Base-by-base conservation (phyloP, 1,284 basidiomycete species). In the Trametes polyzona region DNA sequence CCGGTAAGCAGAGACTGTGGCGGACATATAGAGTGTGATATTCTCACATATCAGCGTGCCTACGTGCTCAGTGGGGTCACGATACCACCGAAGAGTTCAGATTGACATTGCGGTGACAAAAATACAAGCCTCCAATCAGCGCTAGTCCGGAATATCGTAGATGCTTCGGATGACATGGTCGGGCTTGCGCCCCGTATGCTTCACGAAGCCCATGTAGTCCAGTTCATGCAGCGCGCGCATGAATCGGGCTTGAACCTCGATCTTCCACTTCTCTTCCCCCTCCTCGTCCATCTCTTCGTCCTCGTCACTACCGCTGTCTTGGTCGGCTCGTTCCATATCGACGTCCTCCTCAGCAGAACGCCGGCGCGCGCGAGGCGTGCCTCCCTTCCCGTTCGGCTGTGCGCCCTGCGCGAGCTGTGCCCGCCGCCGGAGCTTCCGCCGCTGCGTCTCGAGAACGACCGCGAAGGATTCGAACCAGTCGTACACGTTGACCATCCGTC, bases 381-480 rank as follows among this genome's bases (percentile, higher is more conserved):
- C 30, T 16, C 21, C 16, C 52, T 23, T 50, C 27, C 44, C 48
- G 37, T 36, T 48, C 23, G 27, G 10, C 10, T 21, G 35, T 19
- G 35, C 19, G 9, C 21, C 33, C 23, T 17, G 17, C 4, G 26
- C 32, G 19, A 12, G 16, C 33, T 27, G 47, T n/a, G 44, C 47
- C 33, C 41, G 39, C n/a, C 47, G 35, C 21, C 44, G 61, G 6
- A 65, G 59, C n/a, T 66, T 65, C 37, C 57, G 53, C n/a, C 75
- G 70, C 69, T 88, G 87, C 4, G 71, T 73, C 64, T 90, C 86
- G 48, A 90, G 69, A 35, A 82, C 84, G 26, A 76, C 71, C 32
- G 79, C 77, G 68, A 92, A 93, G 14, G 86, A 79, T 62, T 88
- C 83, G 66, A 84, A 92, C 90, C 90, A 92, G 70, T 93, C 90